Percentiles rank a stretch among this genome's conserved stretches.
Conservation (phyloP, 345 rosid genomes). For the Gossypium australe region DNA sequence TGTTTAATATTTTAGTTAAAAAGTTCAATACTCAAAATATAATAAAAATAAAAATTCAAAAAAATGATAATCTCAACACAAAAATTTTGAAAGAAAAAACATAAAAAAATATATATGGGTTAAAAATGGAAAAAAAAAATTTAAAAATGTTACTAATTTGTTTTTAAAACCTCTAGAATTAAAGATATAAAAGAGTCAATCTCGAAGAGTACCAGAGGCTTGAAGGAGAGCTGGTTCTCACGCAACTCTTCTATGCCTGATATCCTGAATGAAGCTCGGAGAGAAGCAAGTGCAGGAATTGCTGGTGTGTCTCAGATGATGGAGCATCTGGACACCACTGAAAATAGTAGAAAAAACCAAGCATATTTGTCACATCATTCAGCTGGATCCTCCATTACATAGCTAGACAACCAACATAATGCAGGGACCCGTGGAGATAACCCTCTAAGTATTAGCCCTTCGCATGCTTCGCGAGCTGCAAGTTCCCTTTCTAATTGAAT, state of each 20-base stretch:
- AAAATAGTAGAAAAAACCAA: not conserved
- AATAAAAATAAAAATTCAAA: too few relatives aligned
- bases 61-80: too few relatives aligned
- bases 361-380: constrained; percentile 26
- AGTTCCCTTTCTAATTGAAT: constrained; percentile 34
- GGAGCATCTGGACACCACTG: constrained; percentile 40
- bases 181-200: constrained; percentile 60
- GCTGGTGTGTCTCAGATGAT: constrained; percentile 39
- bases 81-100: too few relatives aligned
- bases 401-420: constrained; percentile 24
- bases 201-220: constrained; percentile 58
- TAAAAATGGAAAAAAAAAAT: too few relatives aligned
- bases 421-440: constrained; percentile 18
- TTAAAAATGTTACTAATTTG: not conserved
- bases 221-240: constrained; percentile 62
- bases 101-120: too few relatives aligned
- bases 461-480: constrained; percentile 22
- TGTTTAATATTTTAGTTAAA: too few relatives aligned
- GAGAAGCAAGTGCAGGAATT: constrained; percentile 48
- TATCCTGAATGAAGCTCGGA: constrained; percentile 37
- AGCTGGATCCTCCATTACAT: constrained; percentile 20
- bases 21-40: too few relatives aligned
- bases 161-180: not conserved
- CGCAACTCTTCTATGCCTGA: constrained; percentile 41
- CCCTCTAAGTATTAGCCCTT: constrained; percentile 24